phyloP scores from a whole-genome alignment of 2,329 filamentous ascomycete species.

The Kalaharituber pfeilii region DNA sequence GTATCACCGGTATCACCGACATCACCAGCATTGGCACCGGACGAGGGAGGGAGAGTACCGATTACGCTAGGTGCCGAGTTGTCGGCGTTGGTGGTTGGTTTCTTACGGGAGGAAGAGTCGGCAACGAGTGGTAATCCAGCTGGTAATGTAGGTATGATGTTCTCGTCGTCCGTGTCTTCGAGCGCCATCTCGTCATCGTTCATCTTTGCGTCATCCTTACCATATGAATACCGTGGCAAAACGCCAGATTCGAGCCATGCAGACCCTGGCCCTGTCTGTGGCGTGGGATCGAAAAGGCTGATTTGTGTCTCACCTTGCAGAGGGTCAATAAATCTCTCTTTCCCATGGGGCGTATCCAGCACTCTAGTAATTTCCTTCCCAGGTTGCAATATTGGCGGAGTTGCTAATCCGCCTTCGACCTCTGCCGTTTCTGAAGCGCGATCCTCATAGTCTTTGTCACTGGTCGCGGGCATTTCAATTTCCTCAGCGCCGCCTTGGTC shows the following conservation, averaged over 20 bases:
- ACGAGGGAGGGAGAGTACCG: not conserved
- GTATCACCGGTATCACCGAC: not conserved
- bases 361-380: not conserved
- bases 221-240: too few relatives aligned
- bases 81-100: not conserved
- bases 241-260: too few relatives aligned
- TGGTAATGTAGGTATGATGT: not conserved
- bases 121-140: not conserved
- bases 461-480: not conserved
- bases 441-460: not conserved
- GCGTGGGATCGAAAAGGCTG: not conserved
- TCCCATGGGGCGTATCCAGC: not conserved
- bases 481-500: not conserved
- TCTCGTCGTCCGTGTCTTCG: not conserved
- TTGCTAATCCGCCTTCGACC: not conserved
- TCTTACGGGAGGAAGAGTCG: not conserved
- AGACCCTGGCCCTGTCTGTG: too few relatives aligned
- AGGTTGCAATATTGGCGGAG: not conserved
- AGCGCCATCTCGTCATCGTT: not conserved
- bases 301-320: not conserved
- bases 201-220: too few relatives aligned
- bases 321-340: not conserved
- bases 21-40: not conserved
- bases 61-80: not conserved
- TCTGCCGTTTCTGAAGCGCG: not conserved